A percentile compares a stretch with the other conserved stretches of the same genome.
Conservation (phyloP, 208 protist species). For the Trichomonas tenax region DNA sequence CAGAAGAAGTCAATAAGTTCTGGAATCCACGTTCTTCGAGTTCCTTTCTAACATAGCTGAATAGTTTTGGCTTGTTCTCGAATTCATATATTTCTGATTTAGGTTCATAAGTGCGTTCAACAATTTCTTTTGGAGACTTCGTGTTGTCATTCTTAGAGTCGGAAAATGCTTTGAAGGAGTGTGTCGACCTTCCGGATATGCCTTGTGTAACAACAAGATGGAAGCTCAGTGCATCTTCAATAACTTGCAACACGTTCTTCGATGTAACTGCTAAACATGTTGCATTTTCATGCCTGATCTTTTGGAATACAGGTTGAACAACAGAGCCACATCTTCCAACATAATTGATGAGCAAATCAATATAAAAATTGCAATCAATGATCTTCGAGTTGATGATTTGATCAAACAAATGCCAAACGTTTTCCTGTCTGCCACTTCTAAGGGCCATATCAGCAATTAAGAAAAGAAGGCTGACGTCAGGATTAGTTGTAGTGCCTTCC, state of each 20-base stretch:
- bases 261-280: neutral
- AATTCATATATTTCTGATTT: neutral
- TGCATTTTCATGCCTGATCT: neutral
- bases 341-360: neutral
- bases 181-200: neutral
- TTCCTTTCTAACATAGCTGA: neutral
- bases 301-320: neutral
- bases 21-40: neutral
- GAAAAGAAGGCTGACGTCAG: neutral
- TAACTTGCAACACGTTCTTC: neutral
- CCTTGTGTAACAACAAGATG: neutral
- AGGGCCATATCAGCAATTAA: neutral
- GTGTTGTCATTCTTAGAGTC: neutral
- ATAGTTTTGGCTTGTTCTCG: neutral
- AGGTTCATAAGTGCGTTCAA: neutral
- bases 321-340: neutral
- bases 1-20: neutral
- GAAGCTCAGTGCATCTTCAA: neutral
- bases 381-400: neutral
- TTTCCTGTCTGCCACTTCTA: neutral
- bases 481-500: too few relatives aligned
- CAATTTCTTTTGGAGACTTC: neutral
- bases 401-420: neutral
- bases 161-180: neutral
- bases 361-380: neutral